Evolutionary conservation across 352 stramenopile species (phyloP).

Genomic region (Phytophthora sansomeana): DNA sequence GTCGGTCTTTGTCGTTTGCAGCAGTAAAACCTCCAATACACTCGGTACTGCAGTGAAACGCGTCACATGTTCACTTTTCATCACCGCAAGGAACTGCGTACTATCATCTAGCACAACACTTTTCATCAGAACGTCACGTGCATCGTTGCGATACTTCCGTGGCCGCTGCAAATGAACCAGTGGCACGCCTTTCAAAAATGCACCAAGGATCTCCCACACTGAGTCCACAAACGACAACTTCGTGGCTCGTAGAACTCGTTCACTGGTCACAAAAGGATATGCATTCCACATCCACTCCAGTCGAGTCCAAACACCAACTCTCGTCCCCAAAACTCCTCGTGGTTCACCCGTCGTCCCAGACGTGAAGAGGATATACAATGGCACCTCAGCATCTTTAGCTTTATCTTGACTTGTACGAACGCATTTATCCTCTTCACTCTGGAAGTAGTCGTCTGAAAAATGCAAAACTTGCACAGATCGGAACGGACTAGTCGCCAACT

Average conservation of each 20-base stretch:
- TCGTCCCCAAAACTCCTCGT: conserved; percentile 59
- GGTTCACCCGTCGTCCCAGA: conserved; percentile 58
- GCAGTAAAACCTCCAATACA: conserved; percentile 55
- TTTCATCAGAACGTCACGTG: neutral
- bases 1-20: conserved; percentile 21
- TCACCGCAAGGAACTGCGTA: conserved; percentile 33
- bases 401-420: neutral
- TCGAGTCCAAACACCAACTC: conserved; percentile 48
- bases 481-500: conserved; percentile 30
- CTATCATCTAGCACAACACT: conserved; percentile 55
- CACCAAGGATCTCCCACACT: conserved; percentile 64
- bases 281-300: conserved; percentile 56
- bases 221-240: conserved; percentile 62
- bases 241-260: conserved; percentile 54
- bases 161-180: conserved; percentile 48
- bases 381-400: neutral
- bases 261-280: conserved; percentile 45
- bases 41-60: conserved; percentile 62
- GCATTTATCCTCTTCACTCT: neutral
- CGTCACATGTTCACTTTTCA: conserved; percentile 33
- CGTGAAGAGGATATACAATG: conserved; percentile 70
- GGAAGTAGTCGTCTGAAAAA: conserved; percentile 10
- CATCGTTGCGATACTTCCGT: neutral
- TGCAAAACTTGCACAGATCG: conserved; percentile 28
- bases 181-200: conserved; percentile 45